A percentile compares a stretch with the other conserved stretches of the same genome.
phyloP scores from a whole-genome alignment of 2,329 filamentous ascomycete genomes.

The Botrytis fabae region DNA sequence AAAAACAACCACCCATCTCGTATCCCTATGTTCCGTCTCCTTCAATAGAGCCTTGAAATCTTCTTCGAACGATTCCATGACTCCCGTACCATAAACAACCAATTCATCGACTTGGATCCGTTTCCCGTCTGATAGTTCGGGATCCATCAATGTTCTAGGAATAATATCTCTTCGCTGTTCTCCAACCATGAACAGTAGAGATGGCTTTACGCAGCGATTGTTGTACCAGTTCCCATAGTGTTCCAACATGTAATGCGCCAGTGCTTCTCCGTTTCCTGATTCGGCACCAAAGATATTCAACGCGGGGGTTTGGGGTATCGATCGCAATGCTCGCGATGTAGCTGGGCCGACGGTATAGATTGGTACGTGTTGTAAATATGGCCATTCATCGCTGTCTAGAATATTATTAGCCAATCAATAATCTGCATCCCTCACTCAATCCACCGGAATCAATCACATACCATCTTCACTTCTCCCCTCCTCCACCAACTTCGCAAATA shows the following conservation, averaged over 20 bases:
- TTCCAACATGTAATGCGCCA: slow-evolving; percentile 75
- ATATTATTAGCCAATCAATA: slow-evolving; percentile 7
- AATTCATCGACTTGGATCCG: slow-evolving; percentile 73
- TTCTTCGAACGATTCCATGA: slow-evolving; percentile 73
- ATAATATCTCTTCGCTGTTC: slow-evolving; percentile 90
- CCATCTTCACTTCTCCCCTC: slow-evolving; percentile 42
- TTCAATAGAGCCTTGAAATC: slow-evolving; percentile 60
- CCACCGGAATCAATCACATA: slow-evolving; percentile 6
- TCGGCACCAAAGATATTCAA: slow-evolving; percentile 74
- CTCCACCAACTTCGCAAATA: slow-evolving; percentile 64
- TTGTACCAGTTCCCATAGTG: slow-evolving; percentile 66
- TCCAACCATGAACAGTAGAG: slow-evolving; percentile 83
- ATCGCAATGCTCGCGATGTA: slow-evolving; percentile 71
- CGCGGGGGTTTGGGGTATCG: slow-evolving; percentile 51
- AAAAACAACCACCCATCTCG: slow-evolving; percentile 75
- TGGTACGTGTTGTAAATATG: slow-evolving; percentile 56
- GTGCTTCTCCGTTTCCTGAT: slow-evolving; percentile 78
- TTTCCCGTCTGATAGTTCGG: slow-evolving; percentile 48
- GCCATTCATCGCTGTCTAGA: slow-evolving; percentile 45
- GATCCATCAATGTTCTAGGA: slow-evolving; percentile 71
- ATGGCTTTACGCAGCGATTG: slow-evolving; percentile 49
- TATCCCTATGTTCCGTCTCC: slow-evolving; percentile 44
- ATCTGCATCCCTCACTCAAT: not conserved
- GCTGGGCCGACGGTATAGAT: slow-evolving; percentile 81
- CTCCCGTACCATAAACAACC: slow-evolving; percentile 82